Conservation (phyloP, 805 yeast species). For the Barnettozyma salicaria region DNA sequence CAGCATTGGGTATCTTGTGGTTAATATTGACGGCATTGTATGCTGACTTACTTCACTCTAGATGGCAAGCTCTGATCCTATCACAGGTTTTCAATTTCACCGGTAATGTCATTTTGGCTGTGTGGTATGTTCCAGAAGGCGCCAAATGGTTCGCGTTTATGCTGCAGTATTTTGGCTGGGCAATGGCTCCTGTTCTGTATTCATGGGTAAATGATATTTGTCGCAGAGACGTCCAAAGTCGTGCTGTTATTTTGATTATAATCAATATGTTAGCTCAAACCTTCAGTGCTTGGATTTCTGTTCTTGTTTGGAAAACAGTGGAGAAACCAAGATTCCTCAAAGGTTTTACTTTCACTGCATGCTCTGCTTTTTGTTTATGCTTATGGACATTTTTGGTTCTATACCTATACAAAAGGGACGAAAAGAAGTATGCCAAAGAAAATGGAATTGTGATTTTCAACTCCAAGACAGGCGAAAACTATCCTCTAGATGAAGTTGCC, state of each 20-base stretch:
- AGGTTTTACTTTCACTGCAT: constrained; percentile 38
- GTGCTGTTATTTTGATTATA: constrained; percentile 46
- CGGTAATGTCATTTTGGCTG: constrained; percentile 43
- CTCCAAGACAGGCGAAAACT: constrained; percentile 1
- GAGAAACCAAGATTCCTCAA: constrained; percentile 51
- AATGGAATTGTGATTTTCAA: constrained; percentile 29
- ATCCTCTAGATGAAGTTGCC: too few species aligned
- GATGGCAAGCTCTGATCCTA: constrained; percentile 35
- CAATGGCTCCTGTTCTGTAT: constrained; percentile 53
- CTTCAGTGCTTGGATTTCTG: constrained; percentile 48
- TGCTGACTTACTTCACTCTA: constrained; percentile 33
- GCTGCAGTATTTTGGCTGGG: constrained; percentile 41
- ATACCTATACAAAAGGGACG: constrained; percentile 35
- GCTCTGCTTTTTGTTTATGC: constrained; percentile 17
- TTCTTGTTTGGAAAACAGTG: constrained; percentile 31
- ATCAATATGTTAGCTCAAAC: constrained; percentile 50
- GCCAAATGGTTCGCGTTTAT: constrained; percentile 58
- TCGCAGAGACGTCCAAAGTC: constrained; percentile 44
- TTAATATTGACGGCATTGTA: constrained; percentile 8
- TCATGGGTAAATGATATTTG: constrained; percentile 56
- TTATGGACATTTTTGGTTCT: constrained; percentile 27
- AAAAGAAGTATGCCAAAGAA: constrained; percentile 29
- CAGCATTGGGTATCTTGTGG: constrained; percentile 28
- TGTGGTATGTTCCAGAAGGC: constrained; percentile 45
- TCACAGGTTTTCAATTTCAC: constrained; percentile 42